phyloP scores from a whole-genome alignment of 2,329 filamentous ascomycete genomes.

The Aciculosporium take region DNA sequence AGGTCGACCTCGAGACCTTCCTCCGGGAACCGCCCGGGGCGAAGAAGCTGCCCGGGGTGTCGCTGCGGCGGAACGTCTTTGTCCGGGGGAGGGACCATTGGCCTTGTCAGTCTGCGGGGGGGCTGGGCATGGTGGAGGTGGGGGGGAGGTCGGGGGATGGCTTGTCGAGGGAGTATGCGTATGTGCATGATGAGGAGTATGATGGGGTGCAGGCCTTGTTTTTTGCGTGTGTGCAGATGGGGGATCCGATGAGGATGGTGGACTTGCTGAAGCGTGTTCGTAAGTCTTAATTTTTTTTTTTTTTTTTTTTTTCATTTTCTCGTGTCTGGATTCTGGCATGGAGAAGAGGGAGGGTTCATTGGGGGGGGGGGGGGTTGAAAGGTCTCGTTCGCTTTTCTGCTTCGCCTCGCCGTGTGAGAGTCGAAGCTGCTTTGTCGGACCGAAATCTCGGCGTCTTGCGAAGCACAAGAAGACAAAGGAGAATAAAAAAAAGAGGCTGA shows the following conservation, averaged over 20 bases:
- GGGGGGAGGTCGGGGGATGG: slow-evolving; percentile 30
- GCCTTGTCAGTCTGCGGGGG: slow-evolving; percentile 66
- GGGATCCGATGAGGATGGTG: slow-evolving; percentile 70
- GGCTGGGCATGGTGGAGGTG: slow-evolving; percentile 62
- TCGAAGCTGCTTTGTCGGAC: too few relatives aligned
- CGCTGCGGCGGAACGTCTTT: slow-evolving; percentile 66
- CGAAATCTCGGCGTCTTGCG: too few relatives aligned
- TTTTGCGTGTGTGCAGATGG: slow-evolving; percentile 65
- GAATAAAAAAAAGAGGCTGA: too few relatives aligned
- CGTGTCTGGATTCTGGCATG: too few relatives aligned
- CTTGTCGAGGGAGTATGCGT: slow-evolving; percentile 55
- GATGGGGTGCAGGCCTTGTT: slow-evolving; percentile 63
- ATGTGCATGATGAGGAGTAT: slow-evolving; percentile 62
- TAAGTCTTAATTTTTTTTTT: slow-evolving; percentile 13
- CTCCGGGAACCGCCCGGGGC: slow-evolving; percentile 38
- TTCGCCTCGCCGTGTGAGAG: too few relatives aligned
- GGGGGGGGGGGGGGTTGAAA: too few relatives aligned
- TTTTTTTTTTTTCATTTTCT: background rate
- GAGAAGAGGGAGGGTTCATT: too few relatives aligned
- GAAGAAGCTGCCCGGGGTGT: slow-evolving; percentile 54
- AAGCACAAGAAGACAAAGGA: background rate
- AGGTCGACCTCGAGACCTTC: slow-evolving; percentile 43
- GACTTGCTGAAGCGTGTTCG: slow-evolving; percentile 41
- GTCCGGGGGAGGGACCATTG: slow-evolving; percentile 78
- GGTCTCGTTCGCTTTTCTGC: too few relatives aligned